Evolutionary conservation across 306 rosid genomes (phyloP).

Genomic region (Sicyos edulis): DNA sequence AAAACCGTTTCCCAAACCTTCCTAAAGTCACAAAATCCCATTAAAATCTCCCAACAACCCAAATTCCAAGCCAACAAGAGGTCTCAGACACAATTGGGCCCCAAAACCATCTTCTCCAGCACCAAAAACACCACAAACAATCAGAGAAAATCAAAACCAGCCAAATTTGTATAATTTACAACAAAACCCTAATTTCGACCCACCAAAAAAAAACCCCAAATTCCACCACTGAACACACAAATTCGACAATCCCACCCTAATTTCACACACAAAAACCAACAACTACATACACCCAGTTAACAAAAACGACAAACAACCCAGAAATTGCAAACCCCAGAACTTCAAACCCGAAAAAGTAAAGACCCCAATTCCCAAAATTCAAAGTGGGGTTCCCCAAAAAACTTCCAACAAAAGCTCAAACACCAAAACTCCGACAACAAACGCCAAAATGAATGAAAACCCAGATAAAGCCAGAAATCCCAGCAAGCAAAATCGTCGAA

Average conservation of each 20-base stretch:
- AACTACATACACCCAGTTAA: not conserved
- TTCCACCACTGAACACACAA: constrained; percentile 10
- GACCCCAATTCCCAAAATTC: constrained; percentile 16
- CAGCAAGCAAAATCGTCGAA: not conserved
- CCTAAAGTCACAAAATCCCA: constrained; percentile 17
- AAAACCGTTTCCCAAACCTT: constrained; percentile 14
- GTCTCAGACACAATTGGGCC: constrained; percentile 2
- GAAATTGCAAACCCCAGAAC: not conserved
- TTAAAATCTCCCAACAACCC: constrained; percentile 18
- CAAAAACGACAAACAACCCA: not conserved
- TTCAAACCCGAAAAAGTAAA: not conserved
- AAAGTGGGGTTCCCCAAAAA: not conserved
- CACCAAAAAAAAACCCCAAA: not conserved
- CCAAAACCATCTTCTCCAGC: constrained; percentile 4
- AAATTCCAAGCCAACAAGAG: constrained; percentile 8
- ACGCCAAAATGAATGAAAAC: not conserved
- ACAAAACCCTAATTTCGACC: constrained; percentile 20
- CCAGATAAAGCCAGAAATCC: constrained; percentile 9
- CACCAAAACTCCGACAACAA: not conserved
- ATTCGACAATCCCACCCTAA: not conserved
- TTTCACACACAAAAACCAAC: not conserved
- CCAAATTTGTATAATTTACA: constrained; percentile 13
- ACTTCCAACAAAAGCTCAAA: not conserved
- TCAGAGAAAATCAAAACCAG: not conserved
- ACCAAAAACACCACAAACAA: not conserved